These are phyloP conservation scores for Prototheca stagnorum DNA, from an alignment of 163 green algal genomes.

Conservation along the genomic window DNA sequence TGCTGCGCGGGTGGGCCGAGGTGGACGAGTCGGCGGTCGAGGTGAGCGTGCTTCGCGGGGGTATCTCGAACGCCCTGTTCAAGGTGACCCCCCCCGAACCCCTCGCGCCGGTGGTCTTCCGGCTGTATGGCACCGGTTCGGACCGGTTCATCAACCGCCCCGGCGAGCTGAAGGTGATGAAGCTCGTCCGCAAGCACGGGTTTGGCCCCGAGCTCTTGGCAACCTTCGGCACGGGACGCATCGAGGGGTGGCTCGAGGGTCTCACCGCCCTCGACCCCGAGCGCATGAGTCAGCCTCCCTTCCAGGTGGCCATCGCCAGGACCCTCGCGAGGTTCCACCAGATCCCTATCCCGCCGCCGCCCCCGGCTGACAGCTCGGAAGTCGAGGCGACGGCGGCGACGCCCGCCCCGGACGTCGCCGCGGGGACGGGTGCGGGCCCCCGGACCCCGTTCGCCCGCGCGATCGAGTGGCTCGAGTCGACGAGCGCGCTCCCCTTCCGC, in stretches of 20 bases:
- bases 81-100: constrained; percentile 25
- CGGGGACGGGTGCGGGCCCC: no score
- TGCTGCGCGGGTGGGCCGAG: constrained; percentile 26
- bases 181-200: constrained; percentile 36
- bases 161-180: constrained; percentile 40
- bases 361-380: no score
- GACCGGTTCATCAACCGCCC: constrained; percentile 61
- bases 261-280: constrained; percentile 41
- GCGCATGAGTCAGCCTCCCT: constrained; percentile 37
- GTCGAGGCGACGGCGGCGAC: no score
- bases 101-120: constrained; percentile 29
- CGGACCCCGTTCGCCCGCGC: constrained; percentile 28
- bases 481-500: constrained; percentile 32
- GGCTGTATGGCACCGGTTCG: constrained; percentile 74
- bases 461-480: constrained; percentile 33
- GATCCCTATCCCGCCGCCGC: constrained; percentile 9
- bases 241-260: constrained; percentile 68
- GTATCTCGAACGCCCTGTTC: constrained; percentile 70
- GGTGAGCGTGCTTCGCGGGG: constrained; percentile 48
- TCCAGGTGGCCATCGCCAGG: constrained; percentile 44
- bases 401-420: no score
- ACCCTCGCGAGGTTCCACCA: constrained; percentile 49
- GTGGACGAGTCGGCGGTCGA: constrained; percentile 10
- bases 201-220: constrained; percentile 71
- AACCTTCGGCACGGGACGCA: constrained; percentile 62